A percentile compares a stretch with the other conserved stretches of the same genome.
Conservation (phyloP, 208 protist genomes). For the Leishmania amazonensis region DNA sequence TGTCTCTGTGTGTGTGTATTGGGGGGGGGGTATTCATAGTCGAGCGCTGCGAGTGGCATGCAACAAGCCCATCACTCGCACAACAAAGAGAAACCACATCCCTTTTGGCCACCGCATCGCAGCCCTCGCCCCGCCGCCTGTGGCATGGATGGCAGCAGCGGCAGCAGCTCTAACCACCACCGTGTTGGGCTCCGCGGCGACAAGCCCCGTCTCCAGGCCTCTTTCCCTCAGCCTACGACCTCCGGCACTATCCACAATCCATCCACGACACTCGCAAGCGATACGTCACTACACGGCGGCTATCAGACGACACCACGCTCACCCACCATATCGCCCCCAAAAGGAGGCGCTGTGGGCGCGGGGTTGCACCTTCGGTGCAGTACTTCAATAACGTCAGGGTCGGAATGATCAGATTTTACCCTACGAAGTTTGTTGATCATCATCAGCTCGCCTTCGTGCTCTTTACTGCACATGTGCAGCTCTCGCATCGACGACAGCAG, state of each 20-base stretch:
- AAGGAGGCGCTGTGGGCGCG: not conserved
- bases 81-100: not conserved
- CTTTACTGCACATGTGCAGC: not conserved
- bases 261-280: not conserved
- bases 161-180: not conserved
- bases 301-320: slow-evolving; percentile 12
- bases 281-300: not conserved
- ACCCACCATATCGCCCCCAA: not conserved
- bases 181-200: not conserved
- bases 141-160: not conserved
- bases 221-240: not conserved
- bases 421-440: slow-evolving; percentile 43
- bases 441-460: not conserved
- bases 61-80: not conserved
- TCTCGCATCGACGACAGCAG: not conserved
- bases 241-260: not conserved
- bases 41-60: not conserved
- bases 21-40: not conserved
- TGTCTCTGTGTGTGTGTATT: too few relatives aligned
- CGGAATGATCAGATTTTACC: slow-evolving; percentile 57
- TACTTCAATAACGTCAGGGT: slow-evolving; percentile 34
- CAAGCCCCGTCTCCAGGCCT: not conserved
- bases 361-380: slow-evolving; percentile 5
- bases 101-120: not conserved
- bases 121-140: not conserved